These are phyloP conservation scores for Polygonum maritimum DNA, from an alignment of 148 eudicot genomes.

Conservation along the genomic window DNA sequence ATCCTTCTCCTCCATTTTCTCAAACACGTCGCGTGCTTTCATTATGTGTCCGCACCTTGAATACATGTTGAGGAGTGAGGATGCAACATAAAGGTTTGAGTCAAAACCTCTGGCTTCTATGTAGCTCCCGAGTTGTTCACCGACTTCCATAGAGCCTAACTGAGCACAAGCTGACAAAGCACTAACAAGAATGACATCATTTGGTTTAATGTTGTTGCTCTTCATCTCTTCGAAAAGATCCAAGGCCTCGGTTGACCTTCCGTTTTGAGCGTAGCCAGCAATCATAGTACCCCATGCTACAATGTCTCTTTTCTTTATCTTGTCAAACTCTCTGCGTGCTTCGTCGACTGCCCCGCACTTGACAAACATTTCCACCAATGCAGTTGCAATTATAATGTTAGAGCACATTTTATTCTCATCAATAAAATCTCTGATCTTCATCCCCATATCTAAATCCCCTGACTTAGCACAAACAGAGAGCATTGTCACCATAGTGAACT, in stretches of 20 bases:
- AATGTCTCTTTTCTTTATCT: conserved; percentile 35
- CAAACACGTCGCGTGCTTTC: conserved; percentile 35
- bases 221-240: conserved; percentile 43
- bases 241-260: conserved; percentile 38
- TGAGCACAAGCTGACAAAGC: conserved; percentile 51
- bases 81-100: conserved; percentile 30
- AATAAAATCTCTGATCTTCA: conserved; percentile 32
- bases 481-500: conserved; percentile 32
- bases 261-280: conserved; percentile 58
- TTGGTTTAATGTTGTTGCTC: conserved; percentile 30
- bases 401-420: conserved; percentile 31
- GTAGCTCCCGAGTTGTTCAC: conserved; percentile 32
- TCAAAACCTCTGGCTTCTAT: conserved; percentile 26
- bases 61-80: conserved; percentile 48
- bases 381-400: conserved; percentile 50
- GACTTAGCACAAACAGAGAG: conserved; percentile 43
- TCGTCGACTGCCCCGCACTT: conserved; percentile 52
- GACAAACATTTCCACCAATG: conserved; percentile 52
- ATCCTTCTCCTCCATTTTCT: conserved; percentile 33
- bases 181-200: conserved; percentile 45
- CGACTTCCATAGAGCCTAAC: conserved; percentile 42
- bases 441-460: conserved; percentile 40
- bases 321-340: conserved; percentile 46
- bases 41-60: conserved; percentile 38
- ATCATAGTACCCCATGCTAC: conserved; percentile 61